phyloP scores from a whole-genome alignment of 208 protist species.

The Acanthamoeba sp. region DNA sequence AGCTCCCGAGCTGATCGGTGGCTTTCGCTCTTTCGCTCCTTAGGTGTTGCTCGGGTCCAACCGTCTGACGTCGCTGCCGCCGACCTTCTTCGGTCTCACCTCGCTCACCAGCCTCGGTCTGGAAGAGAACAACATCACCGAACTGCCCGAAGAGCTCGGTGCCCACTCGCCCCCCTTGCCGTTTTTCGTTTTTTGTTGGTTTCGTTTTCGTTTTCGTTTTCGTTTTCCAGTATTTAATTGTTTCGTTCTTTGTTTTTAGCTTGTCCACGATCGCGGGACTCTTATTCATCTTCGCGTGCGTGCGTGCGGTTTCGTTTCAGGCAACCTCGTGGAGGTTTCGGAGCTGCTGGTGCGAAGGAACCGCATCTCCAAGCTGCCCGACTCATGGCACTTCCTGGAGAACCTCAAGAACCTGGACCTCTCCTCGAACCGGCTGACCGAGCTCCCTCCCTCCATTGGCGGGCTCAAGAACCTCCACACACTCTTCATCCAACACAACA shows the following conservation, averaged over 20 bases:
- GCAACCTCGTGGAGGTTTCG: constrained; percentile 42
- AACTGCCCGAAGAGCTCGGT: constrained; percentile 68
- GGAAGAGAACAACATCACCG: constrained; percentile 55
- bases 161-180: background rate
- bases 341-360: background rate
- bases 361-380: constrained; percentile 10
- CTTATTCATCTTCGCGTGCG: too few relatives aligned
- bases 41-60: constrained; percentile 46
- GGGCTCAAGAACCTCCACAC: constrained; percentile 68
- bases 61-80: constrained; percentile 35
- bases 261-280: too few relatives aligned
- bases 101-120: constrained; percentile 45
- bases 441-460: constrained; percentile 60
- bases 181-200: background rate
- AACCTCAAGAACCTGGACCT: constrained; percentile 66
- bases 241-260: background rate
- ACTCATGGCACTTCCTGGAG: constrained; percentile 12
- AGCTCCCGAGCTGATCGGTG: too few relatives aligned
- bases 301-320: background rate
- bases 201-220: background rate
- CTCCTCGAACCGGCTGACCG: constrained; percentile 18
- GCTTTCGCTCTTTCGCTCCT: background rate
- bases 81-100: constrained; percentile 51
- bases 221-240: background rate
- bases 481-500: constrained; percentile 60